Base-by-base conservation (phyloP, 2,329 filamentous ascomycete species). In the Xylariaceae sp. region DNA sequence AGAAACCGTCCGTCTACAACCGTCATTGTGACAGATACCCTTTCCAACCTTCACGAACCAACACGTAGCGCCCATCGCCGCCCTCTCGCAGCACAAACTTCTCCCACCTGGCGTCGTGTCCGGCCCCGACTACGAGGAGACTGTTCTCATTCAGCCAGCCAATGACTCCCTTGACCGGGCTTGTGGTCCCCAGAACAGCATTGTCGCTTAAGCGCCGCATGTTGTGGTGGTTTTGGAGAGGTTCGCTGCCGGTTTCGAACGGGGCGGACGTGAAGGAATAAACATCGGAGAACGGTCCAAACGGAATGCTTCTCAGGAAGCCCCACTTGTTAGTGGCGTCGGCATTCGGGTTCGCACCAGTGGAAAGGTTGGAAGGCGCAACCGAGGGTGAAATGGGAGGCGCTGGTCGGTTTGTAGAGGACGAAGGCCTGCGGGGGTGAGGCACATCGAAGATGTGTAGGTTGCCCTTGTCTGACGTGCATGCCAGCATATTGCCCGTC, bases 381-480 rank as follows among this genome's bases (percentile, higher is more conserved):
- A 26, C 35, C 5, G 46, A 44, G 9, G 40, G 34, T n/a, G 46
- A 38, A 26, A 34, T 36, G 38, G 49, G 54, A 31, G 43, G 38
- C n/a, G 37, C 34, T 31, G 47, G 21, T 12, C 45, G 42, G 36
- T 47, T 35, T 38, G 50, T 30, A 30, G 41, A 37, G 4, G 47
- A 50, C 9, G 36, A 9, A 24, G 50, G 38, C 67, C 35, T 67
- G 23, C 55, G 69, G 7, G 70, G 66, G 43, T 76, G 73, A 3
- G 83, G 83, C 1, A 96, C 73, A 56, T 97, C 88, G 58, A 96
- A 98, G 26, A 98, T 76, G 63, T 98, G 92, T 9, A 98, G 71
- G 1, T 89, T 98, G 5, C 87, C 89, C 65, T 97, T 98, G 69
- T 98, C 92, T 1, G 89, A 96, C 1, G 90, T 97, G 46, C 88